Percentiles rank a stretch among this genome's conserved stretches.
Conservation (phyloP, 257 asterid species). For the Leptodermis oblonga region DNA sequence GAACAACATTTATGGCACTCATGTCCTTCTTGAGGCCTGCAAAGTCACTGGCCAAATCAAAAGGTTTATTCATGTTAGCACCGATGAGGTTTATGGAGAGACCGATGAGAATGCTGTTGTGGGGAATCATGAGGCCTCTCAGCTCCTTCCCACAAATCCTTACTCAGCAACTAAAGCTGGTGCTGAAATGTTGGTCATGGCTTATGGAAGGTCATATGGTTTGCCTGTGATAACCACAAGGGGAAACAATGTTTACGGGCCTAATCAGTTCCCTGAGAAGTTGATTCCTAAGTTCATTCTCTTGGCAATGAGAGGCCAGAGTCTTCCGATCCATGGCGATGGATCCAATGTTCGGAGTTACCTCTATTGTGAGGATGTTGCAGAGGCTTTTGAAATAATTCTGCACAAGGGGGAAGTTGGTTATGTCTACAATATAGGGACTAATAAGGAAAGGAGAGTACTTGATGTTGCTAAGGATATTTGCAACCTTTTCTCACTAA, state of each 20-base stretch:
- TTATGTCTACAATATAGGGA: conserved; percentile 87
- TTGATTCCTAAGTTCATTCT: conserved; percentile 90
- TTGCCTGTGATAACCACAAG: conserved; percentile 83
- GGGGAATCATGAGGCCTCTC: conserved; percentile 96
- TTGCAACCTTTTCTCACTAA: conserved; percentile 65
- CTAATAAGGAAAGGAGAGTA: conserved; percentile 88
- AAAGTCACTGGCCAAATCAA: conserved; percentile 87
- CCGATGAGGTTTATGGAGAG: conserved; percentile 97
- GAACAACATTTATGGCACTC: conserved; percentile 94
- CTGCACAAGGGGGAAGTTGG: conserved; percentile 97
- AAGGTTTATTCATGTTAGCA: conserved; percentile 93
- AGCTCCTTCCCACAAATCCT: conserved; percentile 90
- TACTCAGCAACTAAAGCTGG: conserved; percentile 97
- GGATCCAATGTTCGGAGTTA: conserved; percentile 92
- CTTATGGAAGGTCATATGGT: conserved; percentile 92
- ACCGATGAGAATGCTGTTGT: conserved; percentile 93
- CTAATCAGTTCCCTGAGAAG: conserved; percentile 93
- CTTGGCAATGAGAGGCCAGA: conserved; percentile 72
- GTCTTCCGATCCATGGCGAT: conserved; percentile 94
- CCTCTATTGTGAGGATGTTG: conserved; percentile 93
- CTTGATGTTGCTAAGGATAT: conserved; percentile 81
- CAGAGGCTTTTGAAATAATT: conserved; percentile 86
- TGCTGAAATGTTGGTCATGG: conserved; percentile 98
- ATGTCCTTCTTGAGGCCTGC: conserved; percentile 95
- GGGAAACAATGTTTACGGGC: conserved; percentile 91